phyloP scores from a whole-genome alignment of 768 basidiomycete species.

The Rhodotorula sphaerocarpa region DNA sequence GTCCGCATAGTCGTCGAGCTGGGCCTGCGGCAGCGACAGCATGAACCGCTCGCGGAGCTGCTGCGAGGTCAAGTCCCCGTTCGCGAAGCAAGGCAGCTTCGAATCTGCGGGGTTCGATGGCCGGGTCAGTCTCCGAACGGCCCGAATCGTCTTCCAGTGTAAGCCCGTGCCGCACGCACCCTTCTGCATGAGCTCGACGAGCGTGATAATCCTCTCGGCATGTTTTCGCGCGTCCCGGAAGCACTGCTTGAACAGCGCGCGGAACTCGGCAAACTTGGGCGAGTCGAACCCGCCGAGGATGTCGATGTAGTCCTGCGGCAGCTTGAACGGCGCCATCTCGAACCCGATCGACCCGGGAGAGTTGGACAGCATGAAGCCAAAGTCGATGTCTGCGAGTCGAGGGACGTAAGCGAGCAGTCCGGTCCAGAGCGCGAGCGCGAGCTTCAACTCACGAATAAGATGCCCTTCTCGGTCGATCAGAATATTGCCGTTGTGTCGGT shows the following conservation, averaged over 20 bases:
- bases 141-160: too few relatives aligned
- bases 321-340: constrained; percentile 98
- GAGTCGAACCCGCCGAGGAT: constrained; percentile 79
- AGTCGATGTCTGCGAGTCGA: constrained; percentile 64
- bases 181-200: constrained; percentile 98
- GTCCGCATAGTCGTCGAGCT: constrained; percentile 79
- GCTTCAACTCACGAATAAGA: constrained; percentile 56
- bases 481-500: constrained; percentile 97
- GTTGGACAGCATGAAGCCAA: constrained; percentile 95
- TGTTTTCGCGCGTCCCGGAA: constrained; percentile 92
- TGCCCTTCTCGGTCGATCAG: constrained; percentile 91
- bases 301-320: constrained; percentile 89
- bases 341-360: constrained; percentile 96
- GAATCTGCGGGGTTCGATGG: constrained; percentile 12
- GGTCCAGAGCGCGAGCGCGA: too few relatives aligned
- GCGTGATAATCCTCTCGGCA: constrained; percentile 85
- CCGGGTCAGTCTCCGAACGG: not conserved
- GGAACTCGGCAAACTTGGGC: constrained; percentile 72
- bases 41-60: constrained; percentile 90
- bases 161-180: constrained; percentile 50
- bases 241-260: constrained; percentile 75
- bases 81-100: constrained; percentile 55
- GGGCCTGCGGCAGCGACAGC: constrained; percentile 70
- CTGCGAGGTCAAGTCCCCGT: constrained; percentile 80
- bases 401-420: not conserved